Evolutionary conservation across 2,329 filamentous ascomycete species (phyloP).

Genomic region (Scortechinia acanthostroma): DNA sequence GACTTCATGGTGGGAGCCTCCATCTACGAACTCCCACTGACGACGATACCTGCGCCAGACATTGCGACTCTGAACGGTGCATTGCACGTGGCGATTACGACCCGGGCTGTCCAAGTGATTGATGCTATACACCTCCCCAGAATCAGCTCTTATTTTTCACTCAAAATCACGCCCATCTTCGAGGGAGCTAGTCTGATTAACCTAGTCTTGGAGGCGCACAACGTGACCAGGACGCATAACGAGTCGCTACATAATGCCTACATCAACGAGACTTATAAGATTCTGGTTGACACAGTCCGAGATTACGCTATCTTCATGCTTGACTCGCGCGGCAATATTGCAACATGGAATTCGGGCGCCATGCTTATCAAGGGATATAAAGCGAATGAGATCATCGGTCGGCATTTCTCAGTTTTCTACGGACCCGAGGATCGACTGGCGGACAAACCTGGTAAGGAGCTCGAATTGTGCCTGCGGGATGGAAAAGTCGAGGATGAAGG

Average conservation of each 20-base stretch:
- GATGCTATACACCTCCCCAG: constrained; percentile 14
- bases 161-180: constrained; percentile 31
- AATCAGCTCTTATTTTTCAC: constrained; percentile 14
- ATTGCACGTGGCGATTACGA: neutral
- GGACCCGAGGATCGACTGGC: constrained; percentile 34
- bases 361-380: constrained; percentile 46
- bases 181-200: constrained; percentile 25
- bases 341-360: constrained; percentile 50
- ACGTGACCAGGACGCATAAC: constrained; percentile 17
- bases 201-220: constrained; percentile 29
- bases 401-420: constrained; percentile 52
- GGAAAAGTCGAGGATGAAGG: constrained; percentile 50
- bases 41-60: constrained; percentile 20
- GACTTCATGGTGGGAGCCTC: constrained; percentile 22
- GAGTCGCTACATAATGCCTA: constrained; percentile 26
- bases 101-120: constrained; percentile 12
- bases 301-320: constrained; percentile 59
- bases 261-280: constrained; percentile 46
- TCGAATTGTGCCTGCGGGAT: constrained; percentile 41
- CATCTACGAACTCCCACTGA: constrained; percentile 26
- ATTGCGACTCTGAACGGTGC: constrained; percentile 19
- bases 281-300: constrained; percentile 51
- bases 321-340: constrained; percentile 42
- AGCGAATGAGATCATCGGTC: constrained; percentile 43
- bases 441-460: constrained; percentile 39